Evolutionary conservation across 2,329 filamentous ascomycete genomes (phyloP).

Genomic region (Calonectria ilicicola): DNA sequence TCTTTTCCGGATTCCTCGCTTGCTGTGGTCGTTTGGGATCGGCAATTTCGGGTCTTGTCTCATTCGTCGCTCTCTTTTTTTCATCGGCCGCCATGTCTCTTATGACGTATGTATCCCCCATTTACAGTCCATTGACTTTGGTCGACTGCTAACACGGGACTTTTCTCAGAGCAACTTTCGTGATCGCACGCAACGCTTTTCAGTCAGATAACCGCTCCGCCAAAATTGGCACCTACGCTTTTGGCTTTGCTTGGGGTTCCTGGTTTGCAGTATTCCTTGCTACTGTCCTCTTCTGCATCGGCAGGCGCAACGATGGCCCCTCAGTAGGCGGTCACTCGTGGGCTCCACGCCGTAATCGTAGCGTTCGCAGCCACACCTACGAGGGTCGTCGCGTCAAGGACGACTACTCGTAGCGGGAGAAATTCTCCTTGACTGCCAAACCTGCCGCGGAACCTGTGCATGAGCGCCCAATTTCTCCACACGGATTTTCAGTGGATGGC

Average conservation of each 20-base stretch:
- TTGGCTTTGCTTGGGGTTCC: slow-evolving; percentile 83
- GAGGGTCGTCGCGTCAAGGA: slow-evolving; percentile 74
- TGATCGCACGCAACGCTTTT: slow-evolving; percentile 78
- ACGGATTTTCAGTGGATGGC: neutral
- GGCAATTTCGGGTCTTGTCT: slow-evolving; percentile 71
- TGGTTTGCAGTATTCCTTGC: slow-evolving; percentile 75
- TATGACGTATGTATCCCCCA: slow-evolving; percentile 74
- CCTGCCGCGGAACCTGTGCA: neutral
- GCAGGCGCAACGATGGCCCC: slow-evolving; percentile 64
- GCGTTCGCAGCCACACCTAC: slow-evolving; percentile 53
- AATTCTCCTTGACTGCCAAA: slow-evolving; percentile 1
- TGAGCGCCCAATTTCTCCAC: neutral
- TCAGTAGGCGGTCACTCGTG: slow-evolving; percentile 48
- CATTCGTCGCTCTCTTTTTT: slow-evolving; percentile 75
- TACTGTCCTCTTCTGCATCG: slow-evolving; percentile 75
- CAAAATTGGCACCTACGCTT: slow-evolving; percentile 74
- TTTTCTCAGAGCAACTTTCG: slow-evolving; percentile 65
- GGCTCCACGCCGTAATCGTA: slow-evolving; percentile 43
- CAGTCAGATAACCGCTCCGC: slow-evolving; percentile 65
- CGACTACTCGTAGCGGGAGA: slow-evolving; percentile 67
- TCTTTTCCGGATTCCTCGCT: slow-evolving; percentile 76
- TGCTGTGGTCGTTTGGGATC: slow-evolving; percentile 79
- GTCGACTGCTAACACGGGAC: slow-evolving; percentile 22
- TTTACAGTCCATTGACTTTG: neutral
- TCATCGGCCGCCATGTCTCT: slow-evolving; percentile 74